Conservation (phyloP, 2,329 filamentous ascomycete genomes). For the Arthrobotrys musiformis region DNA sequence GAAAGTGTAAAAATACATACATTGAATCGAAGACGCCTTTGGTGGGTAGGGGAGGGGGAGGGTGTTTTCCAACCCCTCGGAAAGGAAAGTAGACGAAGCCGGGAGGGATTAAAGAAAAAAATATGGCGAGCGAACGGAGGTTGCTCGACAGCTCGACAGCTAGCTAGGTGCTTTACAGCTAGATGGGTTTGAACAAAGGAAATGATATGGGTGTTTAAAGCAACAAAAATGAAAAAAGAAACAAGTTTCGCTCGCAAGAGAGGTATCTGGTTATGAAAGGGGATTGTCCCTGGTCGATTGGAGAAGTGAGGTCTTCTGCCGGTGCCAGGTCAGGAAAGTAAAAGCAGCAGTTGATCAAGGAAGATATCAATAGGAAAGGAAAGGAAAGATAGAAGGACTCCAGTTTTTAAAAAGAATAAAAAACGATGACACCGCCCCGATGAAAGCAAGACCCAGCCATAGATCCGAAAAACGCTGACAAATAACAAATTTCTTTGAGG, state of each 20-base stretch:
- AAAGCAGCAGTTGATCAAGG: conserved; percentile 4
- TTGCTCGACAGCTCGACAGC: neutral
- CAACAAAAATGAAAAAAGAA: neutral
- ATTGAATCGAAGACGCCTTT: conserved; percentile 25
- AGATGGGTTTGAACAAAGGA: conserved; percentile 9
- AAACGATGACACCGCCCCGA: conserved; percentile 45
- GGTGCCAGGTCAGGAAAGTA: neutral
- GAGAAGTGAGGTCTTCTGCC: conserved; percentile 21
- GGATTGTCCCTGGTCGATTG: conserved; percentile 2
- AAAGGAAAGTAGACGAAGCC: neutral
- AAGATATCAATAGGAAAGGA: neutral
- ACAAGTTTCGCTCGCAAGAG: conserved; percentile 16
- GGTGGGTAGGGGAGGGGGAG: too few relatives aligned
- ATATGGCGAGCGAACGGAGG: neutral
- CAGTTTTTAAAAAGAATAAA: conserved; percentile 16
- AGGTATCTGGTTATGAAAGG: conserved; percentile 17
- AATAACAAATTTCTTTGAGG: conserved; percentile 9
- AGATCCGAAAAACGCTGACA: conserved; percentile 21
- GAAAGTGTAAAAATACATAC: conserved; percentile 24
- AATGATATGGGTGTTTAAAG: neutral
- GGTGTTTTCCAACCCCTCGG: neutral
- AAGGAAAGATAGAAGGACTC: conserved; percentile 40
- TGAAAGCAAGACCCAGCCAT: conserved; percentile 32
- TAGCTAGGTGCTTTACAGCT: neutral
- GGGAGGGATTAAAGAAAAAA: conserved; percentile 3